Base-by-base conservation (phyloP, 1,139 yeast genomes). In the Pichiaceae sp. region DNA sequence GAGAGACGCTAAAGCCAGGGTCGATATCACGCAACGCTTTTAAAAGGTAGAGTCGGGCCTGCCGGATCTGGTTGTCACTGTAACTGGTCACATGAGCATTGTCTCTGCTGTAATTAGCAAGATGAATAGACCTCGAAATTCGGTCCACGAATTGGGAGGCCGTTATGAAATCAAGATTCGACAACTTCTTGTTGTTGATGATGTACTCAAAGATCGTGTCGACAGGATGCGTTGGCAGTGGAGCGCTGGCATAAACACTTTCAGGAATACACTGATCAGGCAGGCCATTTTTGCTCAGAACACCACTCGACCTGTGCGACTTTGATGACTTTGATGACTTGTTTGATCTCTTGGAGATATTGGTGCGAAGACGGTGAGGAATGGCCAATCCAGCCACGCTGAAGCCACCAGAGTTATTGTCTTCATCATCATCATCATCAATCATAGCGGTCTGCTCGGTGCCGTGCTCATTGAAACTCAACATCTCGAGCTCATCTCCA, bases 41-140 rank as follows among this genome's bases (percentile, higher is more conserved):
- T n/a, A 41, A 26, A 17, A 42, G 17, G 11, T 33, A 3, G 5
- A 17, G 16, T 19, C 46, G 26, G 15, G 37, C 29, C 17, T 36
- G 15, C 12, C 26, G 9, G 14, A 39, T 14, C 19, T 24, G n/a
- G 3, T 34, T 37, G 8, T 15, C 9, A 28, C 40, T 36, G 6
- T 32, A 28, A 17, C 40, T 24, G 5, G 18, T 35, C 3, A 45
- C 44, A 6, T 24, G 16, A 11, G 21, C 24, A 3, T 54, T 54
- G 18, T 49, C 56, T 15, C 51, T 32, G n/a, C 39, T 34, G 36
- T 52, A 52, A 21, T 47, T 46, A 4, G 46, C 44, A 23, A 52
- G 39, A 25, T 52, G 50, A 12, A 39, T 42, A 12, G 50, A 32
- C 9, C 42, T 34, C 8, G 37, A 42, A 11, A 41, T 41, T 7